Evolutionary conservation across 768 basidiomycete genomes (phyloP).

Genomic region (Leccinum variicolor): DNA sequence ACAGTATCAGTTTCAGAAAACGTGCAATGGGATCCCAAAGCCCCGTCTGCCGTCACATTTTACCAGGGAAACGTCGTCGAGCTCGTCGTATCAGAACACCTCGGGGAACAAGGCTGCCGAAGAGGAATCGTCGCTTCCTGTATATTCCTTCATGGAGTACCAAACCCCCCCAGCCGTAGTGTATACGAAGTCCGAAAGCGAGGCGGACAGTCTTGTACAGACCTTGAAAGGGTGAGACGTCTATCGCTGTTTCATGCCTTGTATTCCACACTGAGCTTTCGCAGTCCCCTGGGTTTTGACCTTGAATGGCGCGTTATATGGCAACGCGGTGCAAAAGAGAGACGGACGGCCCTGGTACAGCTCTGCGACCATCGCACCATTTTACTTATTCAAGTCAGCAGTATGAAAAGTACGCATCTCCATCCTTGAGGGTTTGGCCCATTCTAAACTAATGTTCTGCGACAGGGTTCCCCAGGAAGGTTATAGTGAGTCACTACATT

Average conservation of each 20-base stretch:
- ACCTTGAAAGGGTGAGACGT: slow-evolving; percentile 35
- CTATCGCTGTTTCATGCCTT: neutral
- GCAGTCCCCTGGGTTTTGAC: slow-evolving; percentile 49
- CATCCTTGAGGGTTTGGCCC: neutral
- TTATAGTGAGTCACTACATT: slow-evolving; percentile 30
- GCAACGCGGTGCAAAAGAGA: slow-evolving; percentile 29
- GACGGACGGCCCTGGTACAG: slow-evolving; percentile 44
- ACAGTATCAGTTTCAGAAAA: neutral
- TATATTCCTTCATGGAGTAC: slow-evolving; percentile 39
- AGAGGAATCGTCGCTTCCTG: slow-evolving; percentile 19
- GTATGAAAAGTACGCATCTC: slow-evolving; percentile 40
- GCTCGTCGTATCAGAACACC: slow-evolving; percentile 4
- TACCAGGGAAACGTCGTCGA: neutral
- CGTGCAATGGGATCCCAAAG: neutral
- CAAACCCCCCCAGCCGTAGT: slow-evolving; percentile 29
- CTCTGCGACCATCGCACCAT: slow-evolving; percentile 41
- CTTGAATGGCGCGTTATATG: slow-evolving; percentile 46
- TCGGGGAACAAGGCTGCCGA: neutral
- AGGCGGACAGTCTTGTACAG: slow-evolving; percentile 39
- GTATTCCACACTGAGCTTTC: neutral
- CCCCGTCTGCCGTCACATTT: neutral
- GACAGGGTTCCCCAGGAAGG: slow-evolving; percentile 42
- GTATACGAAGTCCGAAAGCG: slow-evolving; percentile 39
- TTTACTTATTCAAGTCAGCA: slow-evolving; percentile 45
- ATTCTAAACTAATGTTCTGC: neutral